A percentile compares a stretch with the other conserved stretches of the same genome.
phyloP scores from a whole-genome alignment of 129 eudicot species.

The Glebionis coronaria region DNA sequence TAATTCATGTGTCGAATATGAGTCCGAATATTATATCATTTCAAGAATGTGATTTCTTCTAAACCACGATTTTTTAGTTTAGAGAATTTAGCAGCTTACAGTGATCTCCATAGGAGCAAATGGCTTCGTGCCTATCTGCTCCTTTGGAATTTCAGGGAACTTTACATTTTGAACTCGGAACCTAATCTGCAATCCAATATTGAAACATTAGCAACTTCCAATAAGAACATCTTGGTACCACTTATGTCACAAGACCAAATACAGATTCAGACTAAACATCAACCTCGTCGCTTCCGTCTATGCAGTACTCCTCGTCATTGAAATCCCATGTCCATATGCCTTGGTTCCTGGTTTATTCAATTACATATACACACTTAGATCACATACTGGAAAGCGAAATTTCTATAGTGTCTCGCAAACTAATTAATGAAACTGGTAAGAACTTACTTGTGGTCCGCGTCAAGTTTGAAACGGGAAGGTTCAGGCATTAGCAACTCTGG shows the following conservation, averaged over 20 bases:
- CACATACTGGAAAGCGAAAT: neutral
- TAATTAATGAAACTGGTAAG: neutral
- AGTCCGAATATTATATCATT: neutral
- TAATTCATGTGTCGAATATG: no score
- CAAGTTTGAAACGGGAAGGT: constrained; percentile 52
- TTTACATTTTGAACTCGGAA: constrained; percentile 60
- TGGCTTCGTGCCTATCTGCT: constrained; percentile 56
- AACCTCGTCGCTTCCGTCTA: constrained; percentile 72
- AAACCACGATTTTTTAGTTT: no score
- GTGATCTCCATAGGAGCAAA: constrained; percentile 89
- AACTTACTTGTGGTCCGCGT: constrained; percentile 52
- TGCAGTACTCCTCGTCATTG: constrained; percentile 43
- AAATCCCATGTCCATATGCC: constrained; percentile 67
- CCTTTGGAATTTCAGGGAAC: constrained; percentile 73
- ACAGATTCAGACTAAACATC: neutral
- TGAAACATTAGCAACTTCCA: neutral
- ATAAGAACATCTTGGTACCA: neutral
- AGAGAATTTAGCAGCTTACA: constrained; percentile 42
- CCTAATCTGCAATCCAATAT: constrained; percentile 56
- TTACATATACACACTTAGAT: neutral
- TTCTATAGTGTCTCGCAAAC: neutral
- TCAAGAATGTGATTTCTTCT: neutral
- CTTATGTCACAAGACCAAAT: neutral
- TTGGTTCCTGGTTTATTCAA: constrained; percentile 43
- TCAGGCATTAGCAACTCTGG: constrained; percentile 61